Evolutionary conservation across 306 rosid genomes (phyloP).

Genomic region (Prunus kanzakura): DNA sequence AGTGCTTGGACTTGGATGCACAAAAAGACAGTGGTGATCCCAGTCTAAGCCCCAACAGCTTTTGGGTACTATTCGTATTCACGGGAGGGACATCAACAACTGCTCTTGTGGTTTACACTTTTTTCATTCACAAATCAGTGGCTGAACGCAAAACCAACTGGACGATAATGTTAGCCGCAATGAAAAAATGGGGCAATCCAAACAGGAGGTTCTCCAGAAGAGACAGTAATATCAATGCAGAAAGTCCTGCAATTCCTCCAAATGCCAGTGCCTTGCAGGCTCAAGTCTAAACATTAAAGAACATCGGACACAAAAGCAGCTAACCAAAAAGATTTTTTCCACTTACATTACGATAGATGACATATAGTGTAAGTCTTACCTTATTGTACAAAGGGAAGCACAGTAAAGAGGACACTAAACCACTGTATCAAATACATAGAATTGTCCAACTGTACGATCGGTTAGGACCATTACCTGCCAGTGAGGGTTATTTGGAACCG

Average conservation of each 20-base stretch:
- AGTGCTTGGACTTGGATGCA: slow-evolving; percentile 22
- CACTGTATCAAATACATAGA: not conserved
- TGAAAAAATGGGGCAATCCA: slow-evolving; percentile 26
- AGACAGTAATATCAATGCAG: slow-evolving; percentile 6
- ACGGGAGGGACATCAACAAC: slow-evolving; percentile 44
- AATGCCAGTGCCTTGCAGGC: not conserved
- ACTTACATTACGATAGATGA: not conserved
- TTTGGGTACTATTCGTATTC: slow-evolving; percentile 31
- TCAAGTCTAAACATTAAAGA: slow-evolving; percentile 2
- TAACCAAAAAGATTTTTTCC: not conserved
- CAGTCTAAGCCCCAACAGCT: slow-evolving; percentile 43
- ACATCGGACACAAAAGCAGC: not conserved
- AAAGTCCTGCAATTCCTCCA: slow-evolving; percentile 2
- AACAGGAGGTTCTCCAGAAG: slow-evolving; percentile 24
- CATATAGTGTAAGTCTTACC: not conserved
- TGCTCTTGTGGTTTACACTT: slow-evolving; percentile 31
- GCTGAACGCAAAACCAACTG: slow-evolving; percentile 11
- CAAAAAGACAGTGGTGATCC: slow-evolving; percentile 9
- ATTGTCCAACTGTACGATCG: not conserved
- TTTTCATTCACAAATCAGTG: not conserved
- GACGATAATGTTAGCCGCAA: slow-evolving; percentile 17
- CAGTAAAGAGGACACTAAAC: not conserved
- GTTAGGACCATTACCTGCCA: not conserved
- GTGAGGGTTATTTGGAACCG: not conserved
- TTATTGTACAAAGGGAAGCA: not conserved